Evolutionary conservation across 2,329 filamentous ascomycete genomes (phyloP).

Genomic region (Huntiella omanensis): DNA sequence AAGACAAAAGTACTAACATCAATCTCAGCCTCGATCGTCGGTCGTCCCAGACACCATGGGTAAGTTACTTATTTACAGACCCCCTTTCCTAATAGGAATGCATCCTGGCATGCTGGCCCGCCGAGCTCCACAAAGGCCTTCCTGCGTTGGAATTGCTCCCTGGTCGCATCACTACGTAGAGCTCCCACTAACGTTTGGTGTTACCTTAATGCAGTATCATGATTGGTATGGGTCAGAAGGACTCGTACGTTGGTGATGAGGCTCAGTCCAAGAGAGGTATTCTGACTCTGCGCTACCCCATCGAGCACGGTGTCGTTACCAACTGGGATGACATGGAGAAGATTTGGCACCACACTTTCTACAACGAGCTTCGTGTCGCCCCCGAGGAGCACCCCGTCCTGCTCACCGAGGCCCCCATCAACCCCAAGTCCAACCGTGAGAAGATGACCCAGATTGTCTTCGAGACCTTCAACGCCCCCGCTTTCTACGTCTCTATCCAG

Average conservation of each 20-base stretch:
- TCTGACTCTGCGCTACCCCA: slow-evolving; percentile 96
- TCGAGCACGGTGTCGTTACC: slow-evolving; percentile 99
- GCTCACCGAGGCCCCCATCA: slow-evolving; percentile 98
- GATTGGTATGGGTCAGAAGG: slow-evolving; percentile 99
- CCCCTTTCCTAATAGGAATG: slow-evolving; percentile 4
- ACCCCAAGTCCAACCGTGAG: slow-evolving; percentile 99
- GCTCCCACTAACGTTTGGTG: slow-evolving; percentile 18
- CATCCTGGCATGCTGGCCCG: not conserved
- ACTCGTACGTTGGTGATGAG: slow-evolving; percentile 99
- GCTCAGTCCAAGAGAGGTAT: slow-evolving; percentile 99
- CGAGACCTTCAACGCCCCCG: slow-evolving; percentile 99
- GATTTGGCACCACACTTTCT: slow-evolving; percentile 99
- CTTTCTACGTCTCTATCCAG: slow-evolving; percentile 99
- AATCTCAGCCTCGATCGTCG: slow-evolving; percentile 82
- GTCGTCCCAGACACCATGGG: slow-evolving; percentile 99
- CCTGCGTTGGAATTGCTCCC: slow-evolving; percentile 3
- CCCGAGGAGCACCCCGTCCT: slow-evolving; percentile 99
- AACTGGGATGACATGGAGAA: slow-evolving; percentile 99
- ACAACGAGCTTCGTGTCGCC: slow-evolving; percentile 99
- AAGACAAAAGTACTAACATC: slow-evolving; percentile 10
- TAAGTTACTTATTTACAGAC: slow-evolving; percentile 33
- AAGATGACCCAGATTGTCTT: slow-evolving; percentile 99
- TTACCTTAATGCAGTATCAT: slow-evolving; percentile 55
- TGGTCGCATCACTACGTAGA: slow-evolving; percentile 1
- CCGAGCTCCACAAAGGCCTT: slow-evolving; percentile 4